These are phyloP conservation scores for Pulicaria dysenterica DNA, from an alignment of 129 eudicot genomes.

Conservation along the genomic window DNA sequence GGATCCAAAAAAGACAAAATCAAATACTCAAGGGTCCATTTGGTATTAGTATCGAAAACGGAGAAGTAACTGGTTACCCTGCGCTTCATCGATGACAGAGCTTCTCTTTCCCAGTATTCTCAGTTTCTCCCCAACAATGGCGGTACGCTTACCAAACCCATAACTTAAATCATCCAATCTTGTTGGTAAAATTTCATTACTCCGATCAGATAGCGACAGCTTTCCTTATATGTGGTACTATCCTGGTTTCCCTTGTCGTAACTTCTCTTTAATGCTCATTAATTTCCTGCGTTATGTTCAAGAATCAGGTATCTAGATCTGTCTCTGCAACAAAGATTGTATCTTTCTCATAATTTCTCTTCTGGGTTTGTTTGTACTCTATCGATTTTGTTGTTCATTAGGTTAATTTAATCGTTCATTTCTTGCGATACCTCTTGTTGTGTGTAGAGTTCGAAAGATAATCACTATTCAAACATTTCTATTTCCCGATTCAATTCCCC, in stretches of 20 bases:
- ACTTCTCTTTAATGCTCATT: neutral
- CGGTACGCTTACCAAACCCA: slow-evolving; percentile 16
- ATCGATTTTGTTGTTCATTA: slow-evolving; percentile 23
- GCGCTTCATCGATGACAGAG: slow-evolving; percentile 27
- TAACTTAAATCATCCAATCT: slow-evolving; percentile 29
- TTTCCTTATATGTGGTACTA: slow-evolving; percentile 29
- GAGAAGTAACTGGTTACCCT: slow-evolving; percentile 29
- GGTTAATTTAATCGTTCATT: slow-evolving; percentile 26
- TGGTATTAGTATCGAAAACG: neutral
- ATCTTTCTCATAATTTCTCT: slow-evolving; percentile 14
- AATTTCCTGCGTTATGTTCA: slow-evolving; percentile 22
- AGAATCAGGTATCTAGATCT: slow-evolving; percentile 25
- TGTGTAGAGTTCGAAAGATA: slow-evolving; percentile 19
- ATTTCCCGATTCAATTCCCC: neutral
- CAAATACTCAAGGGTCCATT: slow-evolving; percentile 12
- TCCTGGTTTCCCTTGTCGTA: slow-evolving; percentile 17
- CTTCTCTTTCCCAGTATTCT: slow-evolving; percentile 22
- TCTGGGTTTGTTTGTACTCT: slow-evolving; percentile 28
- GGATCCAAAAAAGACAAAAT: slow-evolving; percentile 15
- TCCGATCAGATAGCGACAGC: slow-evolving; percentile 9
- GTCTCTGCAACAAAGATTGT: slow-evolving; percentile 11
- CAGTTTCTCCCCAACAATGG: slow-evolving; percentile 26
- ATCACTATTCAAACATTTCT: neutral
- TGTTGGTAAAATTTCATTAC: slow-evolving; percentile 17
- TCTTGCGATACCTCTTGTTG: slow-evolving; percentile 11